phyloP scores from a whole-genome alignment of 257 asterid genomes.

The Thymus mandschuricus region DNA sequence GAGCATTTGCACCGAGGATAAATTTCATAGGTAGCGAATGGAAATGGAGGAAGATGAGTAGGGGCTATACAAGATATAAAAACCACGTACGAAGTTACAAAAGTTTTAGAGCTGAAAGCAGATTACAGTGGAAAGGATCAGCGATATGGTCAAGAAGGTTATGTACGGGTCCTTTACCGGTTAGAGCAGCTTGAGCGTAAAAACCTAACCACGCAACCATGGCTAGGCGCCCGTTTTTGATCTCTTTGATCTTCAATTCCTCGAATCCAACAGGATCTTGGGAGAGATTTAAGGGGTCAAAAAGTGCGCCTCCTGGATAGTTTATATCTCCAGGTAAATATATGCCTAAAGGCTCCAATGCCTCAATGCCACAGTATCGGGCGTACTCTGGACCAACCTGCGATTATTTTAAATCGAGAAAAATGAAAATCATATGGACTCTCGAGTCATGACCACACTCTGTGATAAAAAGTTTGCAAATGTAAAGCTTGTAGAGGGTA shows the following conservation, averaged over 20 bases:
- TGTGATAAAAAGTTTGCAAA: background rate
- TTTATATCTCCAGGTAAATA: slow-evolving; percentile 87
- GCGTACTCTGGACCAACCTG: slow-evolving; percentile 98
- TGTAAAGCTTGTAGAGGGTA: background rate
- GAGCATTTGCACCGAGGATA: too few species aligned
- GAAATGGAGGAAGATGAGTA: too few species aligned
- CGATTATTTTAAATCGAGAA: background rate
- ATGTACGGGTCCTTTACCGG: slow-evolving; percentile 87
- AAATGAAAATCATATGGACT: background rate
- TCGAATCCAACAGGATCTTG: slow-evolving; percentile 64
- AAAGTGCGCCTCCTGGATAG: slow-evolving; percentile 86
- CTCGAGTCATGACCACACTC: background rate
- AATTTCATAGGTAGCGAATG: too few species aligned
- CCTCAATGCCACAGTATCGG: slow-evolving; percentile 87
- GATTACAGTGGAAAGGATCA: slow-evolving; percentile 66
- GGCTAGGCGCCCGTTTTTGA: slow-evolving; percentile 85
- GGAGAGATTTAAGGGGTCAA: slow-evolving; percentile 81
- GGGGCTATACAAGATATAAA: slow-evolving; percentile 5
- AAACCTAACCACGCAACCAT: slow-evolving; percentile 97
- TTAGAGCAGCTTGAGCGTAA: slow-evolving; percentile 75
- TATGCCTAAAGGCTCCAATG: slow-evolving; percentile 88
- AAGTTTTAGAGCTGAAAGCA: slow-evolving; percentile 49
- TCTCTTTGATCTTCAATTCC: slow-evolving; percentile 91
- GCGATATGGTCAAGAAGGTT: slow-evolving; percentile 76
- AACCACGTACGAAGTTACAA: slow-evolving; percentile 15